Conservation (phyloP, 176 grass and related monocot genomes). For the Elymus sibiricus region DNA sequence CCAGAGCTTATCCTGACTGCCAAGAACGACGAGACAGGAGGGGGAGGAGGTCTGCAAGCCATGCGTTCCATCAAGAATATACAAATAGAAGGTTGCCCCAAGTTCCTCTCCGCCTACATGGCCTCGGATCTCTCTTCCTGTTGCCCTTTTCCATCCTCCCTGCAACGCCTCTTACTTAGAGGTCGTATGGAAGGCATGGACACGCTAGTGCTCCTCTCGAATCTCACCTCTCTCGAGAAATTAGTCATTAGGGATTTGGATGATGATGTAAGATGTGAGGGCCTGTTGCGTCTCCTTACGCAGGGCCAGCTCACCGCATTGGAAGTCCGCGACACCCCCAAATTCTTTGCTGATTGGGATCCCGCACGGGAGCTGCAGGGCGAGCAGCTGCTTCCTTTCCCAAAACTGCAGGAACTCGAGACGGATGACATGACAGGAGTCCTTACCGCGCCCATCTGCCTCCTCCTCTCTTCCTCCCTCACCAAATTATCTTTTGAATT, state of each 20-base stretch:
- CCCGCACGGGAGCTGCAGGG: neutral
- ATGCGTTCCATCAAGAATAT: neutral
- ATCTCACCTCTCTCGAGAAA: neutral
- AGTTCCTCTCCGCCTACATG: neutral
- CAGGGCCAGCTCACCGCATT: neutral
- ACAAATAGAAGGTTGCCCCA: accelerated
- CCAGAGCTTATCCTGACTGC: neutral
- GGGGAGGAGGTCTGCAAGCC: neutral
- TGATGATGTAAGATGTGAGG: neutral
- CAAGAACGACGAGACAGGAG: neutral
- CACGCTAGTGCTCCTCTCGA: neutral
- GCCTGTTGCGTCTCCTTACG: neutral
- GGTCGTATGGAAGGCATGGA: neutral
- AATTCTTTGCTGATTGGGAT: neutral
- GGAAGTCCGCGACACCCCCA: accelerated
- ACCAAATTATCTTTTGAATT: accelerated
- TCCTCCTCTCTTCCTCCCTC: slow-evolving; percentile 13
- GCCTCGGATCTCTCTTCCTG: neutral
- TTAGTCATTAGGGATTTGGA: accelerated
- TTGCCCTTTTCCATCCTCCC: neutral
- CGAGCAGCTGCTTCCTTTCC: neutral
- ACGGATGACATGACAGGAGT: neutral
- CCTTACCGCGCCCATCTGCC: neutral
- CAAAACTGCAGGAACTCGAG: neutral
- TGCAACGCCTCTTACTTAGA: accelerated